Conservation (phyloP, 164 flowering plant genomes). For the Chimonanthus praecox region DNA sequence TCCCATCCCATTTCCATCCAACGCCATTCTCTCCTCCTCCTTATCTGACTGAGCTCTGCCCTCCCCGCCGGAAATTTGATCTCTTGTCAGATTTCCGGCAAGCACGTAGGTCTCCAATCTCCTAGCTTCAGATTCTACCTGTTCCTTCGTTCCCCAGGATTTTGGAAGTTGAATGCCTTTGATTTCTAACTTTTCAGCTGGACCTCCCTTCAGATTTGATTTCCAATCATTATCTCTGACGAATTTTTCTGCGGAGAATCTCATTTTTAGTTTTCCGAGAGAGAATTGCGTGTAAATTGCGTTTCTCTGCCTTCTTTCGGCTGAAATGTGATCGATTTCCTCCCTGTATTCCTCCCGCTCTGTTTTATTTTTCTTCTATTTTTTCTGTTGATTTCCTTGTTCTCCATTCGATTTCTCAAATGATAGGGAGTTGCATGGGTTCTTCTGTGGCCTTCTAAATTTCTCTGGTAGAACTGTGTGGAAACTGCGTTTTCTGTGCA, state of each 20-base stretch:
- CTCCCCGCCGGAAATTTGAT: neutral
- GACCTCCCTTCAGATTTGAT: too few species aligned
- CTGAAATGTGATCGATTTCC: too few species aligned
- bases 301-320: too few species aligned
- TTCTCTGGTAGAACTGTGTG: neutral
- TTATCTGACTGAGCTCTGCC: neutral
- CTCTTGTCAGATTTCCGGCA: neutral
- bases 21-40: neutral
- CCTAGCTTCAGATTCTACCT: neutral
- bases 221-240: too few species aligned
- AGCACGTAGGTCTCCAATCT: neutral
- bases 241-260: too few species aligned
- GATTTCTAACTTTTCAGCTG: neutral
- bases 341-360: neutral
- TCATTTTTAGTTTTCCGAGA: too few species aligned
- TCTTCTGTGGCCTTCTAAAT: neutral
- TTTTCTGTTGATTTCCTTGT: neutral
- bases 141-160: neutral
- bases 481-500: neutral
- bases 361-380: constrained; percentile 10
- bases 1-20: too few species aligned
- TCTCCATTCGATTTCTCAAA: neutral
- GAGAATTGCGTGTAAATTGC: too few species aligned
- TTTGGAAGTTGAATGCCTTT: neutral
- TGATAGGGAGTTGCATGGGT: neutral